A percentile compares a stretch with the other conserved stretches of the same genome.
Conservation (phyloP, 306 rosid genomes). For the Erythrophleum fordii region DNA sequence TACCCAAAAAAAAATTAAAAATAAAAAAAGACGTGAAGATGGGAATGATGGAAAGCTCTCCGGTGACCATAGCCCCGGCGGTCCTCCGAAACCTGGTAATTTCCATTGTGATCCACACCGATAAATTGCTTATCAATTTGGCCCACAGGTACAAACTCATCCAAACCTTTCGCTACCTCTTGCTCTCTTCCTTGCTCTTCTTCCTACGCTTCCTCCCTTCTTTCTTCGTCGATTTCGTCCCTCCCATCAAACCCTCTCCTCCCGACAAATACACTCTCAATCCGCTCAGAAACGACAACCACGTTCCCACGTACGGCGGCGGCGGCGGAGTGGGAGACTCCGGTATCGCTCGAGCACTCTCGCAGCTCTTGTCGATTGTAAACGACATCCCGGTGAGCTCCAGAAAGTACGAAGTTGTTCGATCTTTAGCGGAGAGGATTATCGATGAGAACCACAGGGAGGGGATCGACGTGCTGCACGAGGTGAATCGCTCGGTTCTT, state of each 20-base stretch:
- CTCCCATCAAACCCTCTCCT: not conserved
- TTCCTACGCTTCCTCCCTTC: conserved; percentile 62
- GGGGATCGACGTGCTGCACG: conserved; percentile 50
- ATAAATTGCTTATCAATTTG: conserved; percentile 41
- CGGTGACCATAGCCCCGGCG: conserved; percentile 48
- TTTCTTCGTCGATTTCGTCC: conserved; percentile 19
- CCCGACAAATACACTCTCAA: not conserved
- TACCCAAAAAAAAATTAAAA: not conserved
- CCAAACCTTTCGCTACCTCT: conserved; percentile 51
- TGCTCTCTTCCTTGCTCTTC: conserved; percentile 36
- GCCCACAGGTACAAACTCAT: conserved; percentile 50
- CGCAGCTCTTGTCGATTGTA: conserved; percentile 60
- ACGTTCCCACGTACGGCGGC: not conserved
- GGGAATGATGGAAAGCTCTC: conserved; percentile 43
- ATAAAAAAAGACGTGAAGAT: not conserved
- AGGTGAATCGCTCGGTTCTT: conserved; percentile 59
- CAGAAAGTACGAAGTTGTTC: conserved; percentile 73
- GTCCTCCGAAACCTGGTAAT: conserved; percentile 50
- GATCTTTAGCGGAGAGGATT: conserved; percentile 66
- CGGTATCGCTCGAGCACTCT: conserved; percentile 67
- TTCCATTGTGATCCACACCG: conserved; percentile 48
- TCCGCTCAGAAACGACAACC: conserved; percentile 6
- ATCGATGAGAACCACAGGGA: conserved; percentile 61
- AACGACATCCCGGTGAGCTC: conserved; percentile 75
- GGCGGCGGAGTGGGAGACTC: conserved; percentile 10